Conservation (phyloP, 768 basidiomycete genomes). For the Goffeauzyma gilvescens region DNA sequence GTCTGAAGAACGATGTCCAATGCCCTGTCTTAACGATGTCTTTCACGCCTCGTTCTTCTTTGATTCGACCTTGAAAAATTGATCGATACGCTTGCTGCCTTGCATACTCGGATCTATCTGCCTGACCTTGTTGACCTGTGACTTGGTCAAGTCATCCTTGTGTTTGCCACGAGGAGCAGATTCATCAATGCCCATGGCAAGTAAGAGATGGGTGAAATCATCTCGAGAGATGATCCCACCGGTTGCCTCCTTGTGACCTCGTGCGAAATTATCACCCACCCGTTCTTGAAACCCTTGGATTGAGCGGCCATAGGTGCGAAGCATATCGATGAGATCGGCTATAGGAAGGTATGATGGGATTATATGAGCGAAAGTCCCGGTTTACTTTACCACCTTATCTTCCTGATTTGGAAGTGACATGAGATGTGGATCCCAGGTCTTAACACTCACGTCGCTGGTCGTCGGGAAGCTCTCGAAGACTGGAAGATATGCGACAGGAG, state of each 20-base stretch:
- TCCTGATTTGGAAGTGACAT: background rate
- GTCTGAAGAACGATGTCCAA: no score
- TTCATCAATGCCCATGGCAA: slow-evolving; percentile 19
- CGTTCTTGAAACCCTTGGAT: slow-evolving; percentile 31
- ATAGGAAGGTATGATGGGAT: no score
- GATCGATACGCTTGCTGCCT: slow-evolving; percentile 12
- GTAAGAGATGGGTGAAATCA: slow-evolving; percentile 16
- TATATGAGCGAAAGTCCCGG: no score
- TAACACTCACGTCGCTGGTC: slow-evolving; percentile 22
- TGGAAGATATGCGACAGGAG: slow-evolving; percentile 35
- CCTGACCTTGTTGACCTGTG: slow-evolving; percentile 8
- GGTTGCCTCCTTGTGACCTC: slow-evolving; percentile 39
- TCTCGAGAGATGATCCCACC: slow-evolving; percentile 38
- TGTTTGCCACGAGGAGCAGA: slow-evolving; percentile 5
- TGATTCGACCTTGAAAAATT: slow-evolving; percentile 16
- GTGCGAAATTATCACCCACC: slow-evolving; percentile 37
- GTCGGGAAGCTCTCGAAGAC: slow-evolving; percentile 27
- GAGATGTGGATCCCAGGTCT: no score
- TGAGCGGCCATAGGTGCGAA: slow-evolving; percentile 33
- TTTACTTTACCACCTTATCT: no score
- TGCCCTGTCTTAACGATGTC: no score
- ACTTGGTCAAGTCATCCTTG: slow-evolving; percentile 6
- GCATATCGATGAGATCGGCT: slow-evolving; percentile 34
- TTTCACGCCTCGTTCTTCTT: background rate
- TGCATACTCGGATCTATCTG: slow-evolving; percentile 15